Conservation (phyloP, 2,329 filamentous ascomycete species). For the Curvularia sp. region DNA sequence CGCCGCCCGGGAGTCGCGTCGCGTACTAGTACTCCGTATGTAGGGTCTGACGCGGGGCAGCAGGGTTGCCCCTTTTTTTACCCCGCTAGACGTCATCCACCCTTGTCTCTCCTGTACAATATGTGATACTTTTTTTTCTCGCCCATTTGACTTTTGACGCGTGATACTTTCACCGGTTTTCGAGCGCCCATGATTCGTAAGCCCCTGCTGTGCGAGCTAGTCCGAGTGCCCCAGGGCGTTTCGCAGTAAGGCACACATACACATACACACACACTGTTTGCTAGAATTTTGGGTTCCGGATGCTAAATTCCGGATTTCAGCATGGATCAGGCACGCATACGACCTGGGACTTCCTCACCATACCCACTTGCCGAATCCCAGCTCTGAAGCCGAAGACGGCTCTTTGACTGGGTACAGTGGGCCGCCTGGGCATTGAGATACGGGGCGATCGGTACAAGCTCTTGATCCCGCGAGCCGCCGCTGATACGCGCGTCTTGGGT, state of each 20-base stretch:
- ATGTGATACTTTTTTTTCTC: too few species aligned
- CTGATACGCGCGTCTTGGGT: background rate
- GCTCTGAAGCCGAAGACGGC: background rate
- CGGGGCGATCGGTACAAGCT: background rate
- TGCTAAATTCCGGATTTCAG: background rate
- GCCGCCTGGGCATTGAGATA: background rate
- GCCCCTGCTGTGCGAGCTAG: background rate
- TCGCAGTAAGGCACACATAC: background rate
- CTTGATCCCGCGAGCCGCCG: background rate
- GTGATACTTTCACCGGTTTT: too few species aligned
- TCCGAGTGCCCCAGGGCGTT: background rate
- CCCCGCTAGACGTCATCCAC: background rate
- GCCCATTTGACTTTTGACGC: too few species aligned
- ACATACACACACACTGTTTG: too few species aligned
- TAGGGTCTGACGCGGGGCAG: too few species aligned
- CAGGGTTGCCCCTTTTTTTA: background rate
- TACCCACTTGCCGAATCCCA: background rate
- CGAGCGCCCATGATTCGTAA: too few species aligned
- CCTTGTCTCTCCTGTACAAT: too few species aligned
- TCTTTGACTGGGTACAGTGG: background rate
- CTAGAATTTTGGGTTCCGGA: too few species aligned
- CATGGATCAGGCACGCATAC: background rate
- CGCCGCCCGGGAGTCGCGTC: too few species aligned
- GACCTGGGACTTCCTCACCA: background rate
- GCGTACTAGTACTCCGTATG: too few species aligned